Conservation (phyloP, 2,329 filamentous ascomycete species). For the Dothideomycetes sp. region DNA sequence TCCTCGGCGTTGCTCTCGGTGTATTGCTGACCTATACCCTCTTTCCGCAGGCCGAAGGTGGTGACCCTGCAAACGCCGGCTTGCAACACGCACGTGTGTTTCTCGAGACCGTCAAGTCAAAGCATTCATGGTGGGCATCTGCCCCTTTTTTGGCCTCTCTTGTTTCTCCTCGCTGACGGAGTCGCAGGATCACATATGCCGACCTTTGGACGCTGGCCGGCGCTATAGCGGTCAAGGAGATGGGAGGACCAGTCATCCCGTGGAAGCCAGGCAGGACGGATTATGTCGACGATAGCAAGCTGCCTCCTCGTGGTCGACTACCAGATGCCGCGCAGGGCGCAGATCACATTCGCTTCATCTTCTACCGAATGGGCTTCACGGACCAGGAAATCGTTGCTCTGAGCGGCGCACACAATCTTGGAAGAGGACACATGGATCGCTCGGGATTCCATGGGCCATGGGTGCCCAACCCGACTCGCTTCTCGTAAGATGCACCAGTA, state of each 20-base stretch:
- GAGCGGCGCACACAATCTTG: slow-evolving; percentile 45
- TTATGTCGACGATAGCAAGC: slow-evolving; percentile 48
- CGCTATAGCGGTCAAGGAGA: slow-evolving; percentile 46
- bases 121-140: slow-evolving; percentile 38
- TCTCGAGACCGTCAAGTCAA: slow-evolving; percentile 49
- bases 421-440: slow-evolving; percentile 44
- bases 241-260: slow-evolving; percentile 47
- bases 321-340: slow-evolving; percentile 44
- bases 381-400: slow-evolving; percentile 51
- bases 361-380: slow-evolving; percentile 50
- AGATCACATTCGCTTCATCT: slow-evolving; percentile 45
- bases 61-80: slow-evolving; percentile 54
- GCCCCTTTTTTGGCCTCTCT: no score
- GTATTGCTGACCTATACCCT: not conserved
- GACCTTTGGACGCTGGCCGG: slow-evolving; percentile 56
- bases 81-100: slow-evolving; percentile 53
- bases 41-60: slow-evolving; percentile 38
- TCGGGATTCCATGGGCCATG: slow-evolving; percentile 49
- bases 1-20: not conserved
- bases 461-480: slow-evolving; percentile 33
- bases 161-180: not conserved
- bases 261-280: slow-evolving; percentile 52
- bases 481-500: not conserved
- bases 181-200: slow-evolving; percentile 43
- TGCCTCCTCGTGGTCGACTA: slow-evolving; percentile 47